A percentile compares a stretch with the other conserved stretches of the same genome.
Conservation (phyloP, 2,329 filamentous ascomycete species). For the Karstenula rhodostoma region DNA sequence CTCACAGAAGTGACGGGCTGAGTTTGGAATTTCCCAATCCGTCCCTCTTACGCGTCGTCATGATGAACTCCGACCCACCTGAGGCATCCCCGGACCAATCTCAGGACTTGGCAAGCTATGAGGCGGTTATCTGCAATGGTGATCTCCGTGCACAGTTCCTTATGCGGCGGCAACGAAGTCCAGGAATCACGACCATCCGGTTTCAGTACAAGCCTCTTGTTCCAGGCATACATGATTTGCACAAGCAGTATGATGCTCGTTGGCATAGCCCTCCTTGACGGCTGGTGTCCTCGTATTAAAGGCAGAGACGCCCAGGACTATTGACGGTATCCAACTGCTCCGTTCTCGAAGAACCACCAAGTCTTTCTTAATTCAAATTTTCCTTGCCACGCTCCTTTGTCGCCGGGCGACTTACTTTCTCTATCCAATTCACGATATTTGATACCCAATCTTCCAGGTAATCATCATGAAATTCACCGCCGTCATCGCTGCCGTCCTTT, state of each 20-base stretch:
- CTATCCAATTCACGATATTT: slow-evolving; percentile 15
- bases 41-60: slow-evolving; percentile 12
- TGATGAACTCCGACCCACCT: slow-evolving; percentile 22
- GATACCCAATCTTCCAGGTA: slow-evolving; percentile 14
- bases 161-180: slow-evolving; percentile 31
- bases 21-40: slow-evolving; percentile 6
- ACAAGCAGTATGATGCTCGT: slow-evolving; percentile 13
- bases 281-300: slow-evolving; percentile 37
- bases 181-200: slow-evolving; percentile 42
- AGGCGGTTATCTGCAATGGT: slow-evolving; percentile 24
- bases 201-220: slow-evolving; percentile 39
- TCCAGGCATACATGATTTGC: slow-evolving; percentile 22
- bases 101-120: slow-evolving; percentile 20
- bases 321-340: slow-evolving; percentile 25
- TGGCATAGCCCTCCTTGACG: slow-evolving; percentile 4
- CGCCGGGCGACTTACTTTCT: slow-evolving; percentile 43
- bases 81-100: slow-evolving; percentile 30
- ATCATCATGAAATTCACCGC: slow-evolving; percentile 47
- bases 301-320: slow-evolving; percentile 19
- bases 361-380: slow-evolving; percentile 20
- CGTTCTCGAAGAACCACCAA: slow-evolving; percentile 20
- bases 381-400: slow-evolving; percentile 39
- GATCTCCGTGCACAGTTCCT: slow-evolving; percentile 23
- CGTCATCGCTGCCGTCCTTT: slow-evolving; percentile 42
- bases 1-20: neutral